Evolutionary conservation across 2,329 filamentous ascomycete genomes (phyloP), one percentile per base, ranked within the genome.

Genomic region (Aschersonia sp.): DNA sequence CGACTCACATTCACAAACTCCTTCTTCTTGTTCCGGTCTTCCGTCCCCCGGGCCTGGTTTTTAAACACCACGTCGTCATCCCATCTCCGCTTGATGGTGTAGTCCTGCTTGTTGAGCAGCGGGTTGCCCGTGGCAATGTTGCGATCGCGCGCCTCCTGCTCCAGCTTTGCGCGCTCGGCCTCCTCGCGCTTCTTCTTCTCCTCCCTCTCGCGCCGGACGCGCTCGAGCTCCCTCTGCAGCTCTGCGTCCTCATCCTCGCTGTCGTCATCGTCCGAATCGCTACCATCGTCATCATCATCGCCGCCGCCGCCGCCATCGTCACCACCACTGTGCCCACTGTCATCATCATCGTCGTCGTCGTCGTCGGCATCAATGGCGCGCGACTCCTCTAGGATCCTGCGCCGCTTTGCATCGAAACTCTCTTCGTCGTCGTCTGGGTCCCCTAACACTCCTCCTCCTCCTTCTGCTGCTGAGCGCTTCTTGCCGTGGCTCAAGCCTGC

Each of bases 1-100:
- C 40, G 11, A 48, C 81, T 69, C 63, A 87, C 88, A 62, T 98
- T 98, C 65, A 98, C 89, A 68, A 98, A 98, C 66, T 95, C 89
- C 70, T 90, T 94, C 66, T 76, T 79, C 70, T 88, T 79, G 52
- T 83, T 81, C 70, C 83, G 89, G 52, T 95, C 87, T 60, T 97
- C 90, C 0, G 89, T 95, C 7, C 90, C 92, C 50, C 92, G 77
- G 35, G 90, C 92, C 68, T 98, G 92, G 65, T 98, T 98, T 72
- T 95, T 97, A 70, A 98, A 98, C 3, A 98, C 89, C 10, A 98
- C 92, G 62, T 98, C 92, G 58, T 98, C 92, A 57, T 98, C 92
- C 92, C 92, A 98, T 56, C 89, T 72, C 55, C 87, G 73, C 74
- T 95, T 95, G 59, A 95, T 82, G 49, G 83, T 88, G 62, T 94